These are phyloP conservation scores for Amanita molliuscula DNA, from an alignment of 768 basidiomycete genomes.

Conservation along the genomic window DNA sequence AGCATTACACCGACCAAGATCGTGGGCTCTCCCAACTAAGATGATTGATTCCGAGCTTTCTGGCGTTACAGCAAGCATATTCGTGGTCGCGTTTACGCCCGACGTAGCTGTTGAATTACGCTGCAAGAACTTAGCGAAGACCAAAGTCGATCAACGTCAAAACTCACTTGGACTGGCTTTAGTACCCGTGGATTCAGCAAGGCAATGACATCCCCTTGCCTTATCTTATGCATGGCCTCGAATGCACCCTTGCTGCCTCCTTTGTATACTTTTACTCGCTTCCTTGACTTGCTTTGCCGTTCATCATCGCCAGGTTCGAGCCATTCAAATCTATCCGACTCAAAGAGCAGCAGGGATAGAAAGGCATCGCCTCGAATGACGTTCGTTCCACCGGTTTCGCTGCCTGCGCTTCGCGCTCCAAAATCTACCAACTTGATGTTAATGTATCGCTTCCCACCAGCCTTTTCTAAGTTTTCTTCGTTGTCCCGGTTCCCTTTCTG, in stretches of 20 bases:
- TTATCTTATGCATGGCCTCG: slow-evolving; percentile 76
- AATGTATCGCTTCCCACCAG: slow-evolving; percentile 74
- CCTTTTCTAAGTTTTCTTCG: slow-evolving; percentile 24
- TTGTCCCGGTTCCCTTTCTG: slow-evolving; percentile 20
- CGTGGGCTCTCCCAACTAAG: slow-evolving; percentile 77
- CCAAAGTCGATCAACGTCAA: not conserved
- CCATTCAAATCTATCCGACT: slow-evolving; percentile 63
- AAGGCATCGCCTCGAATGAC: slow-evolving; percentile 74
- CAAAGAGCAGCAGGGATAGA: slow-evolving; percentile 78
- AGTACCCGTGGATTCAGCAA: slow-evolving; percentile 82
- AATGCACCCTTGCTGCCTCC: slow-evolving; percentile 93
- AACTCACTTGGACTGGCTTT: slow-evolving; percentile 72
- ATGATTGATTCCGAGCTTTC: slow-evolving; percentile 70
- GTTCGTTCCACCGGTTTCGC: slow-evolving; percentile 43
- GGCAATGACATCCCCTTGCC: slow-evolving; percentile 84
- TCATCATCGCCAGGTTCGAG: slow-evolving; percentile 11
- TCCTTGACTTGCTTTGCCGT: slow-evolving; percentile 42
- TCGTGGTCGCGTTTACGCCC: slow-evolving; percentile 33
- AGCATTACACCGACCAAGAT: slow-evolving; percentile 81
- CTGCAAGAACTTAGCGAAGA: slow-evolving; percentile 16
- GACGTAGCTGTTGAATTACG: slow-evolving; percentile 54
- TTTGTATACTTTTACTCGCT: slow-evolving; percentile 55
- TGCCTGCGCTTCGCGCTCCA: slow-evolving; percentile 47
- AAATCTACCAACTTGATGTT: slow-evolving; percentile 81
- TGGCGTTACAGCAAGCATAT: slow-evolving; percentile 83